These are phyloP conservation scores for Kockiozyma suomiensis DNA, from an alignment of 805 yeast species.

Conservation along the genomic window DNA sequence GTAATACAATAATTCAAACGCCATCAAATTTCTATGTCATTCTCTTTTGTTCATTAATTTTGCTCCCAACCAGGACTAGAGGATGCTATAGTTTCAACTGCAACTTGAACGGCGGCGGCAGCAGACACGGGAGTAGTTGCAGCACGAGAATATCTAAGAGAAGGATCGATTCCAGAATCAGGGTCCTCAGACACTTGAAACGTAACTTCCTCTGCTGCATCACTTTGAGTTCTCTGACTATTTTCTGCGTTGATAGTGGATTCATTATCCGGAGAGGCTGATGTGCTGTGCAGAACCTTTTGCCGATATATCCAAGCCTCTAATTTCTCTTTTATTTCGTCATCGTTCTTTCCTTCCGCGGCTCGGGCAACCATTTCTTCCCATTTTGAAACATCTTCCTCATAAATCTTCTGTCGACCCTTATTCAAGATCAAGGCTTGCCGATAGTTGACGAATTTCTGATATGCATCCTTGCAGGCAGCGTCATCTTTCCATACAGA, in stretches of 20 bases:
- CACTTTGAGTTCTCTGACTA: neutral
- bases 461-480: constrained; percentile 4
- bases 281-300: constrained; percentile 11
- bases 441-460: neutral
- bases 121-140: constrained; percentile 3
- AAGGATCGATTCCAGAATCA: constrained; percentile 8
- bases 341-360: constrained; percentile 5
- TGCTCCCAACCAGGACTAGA: neutral
- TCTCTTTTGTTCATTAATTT: neutral
- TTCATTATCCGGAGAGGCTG: constrained; percentile 8
- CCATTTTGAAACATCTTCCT: constrained; percentile 12
- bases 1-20: neutral
- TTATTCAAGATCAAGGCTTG: constrained; percentile 4
- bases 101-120: constrained; percentile 9
- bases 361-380: constrained; percentile 2
- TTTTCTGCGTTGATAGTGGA: neutral
- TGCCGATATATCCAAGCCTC: constrained; percentile 23
- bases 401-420: constrained; percentile 11
- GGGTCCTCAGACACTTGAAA: neutral
- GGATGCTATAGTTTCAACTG: constrained; percentile 1
- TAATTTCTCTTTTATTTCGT: constrained; percentile 8
- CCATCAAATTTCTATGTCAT: neutral
- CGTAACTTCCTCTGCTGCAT: neutral
- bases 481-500: neutral
- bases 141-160: neutral